A percentile compares a stretch with the other conserved stretches of the same genome.
These are phyloP conservation scores for Cordyceps militaris DNA, from an alignment of 2,329 filamentous ascomycete species.

Conservation along the genomic window DNA sequence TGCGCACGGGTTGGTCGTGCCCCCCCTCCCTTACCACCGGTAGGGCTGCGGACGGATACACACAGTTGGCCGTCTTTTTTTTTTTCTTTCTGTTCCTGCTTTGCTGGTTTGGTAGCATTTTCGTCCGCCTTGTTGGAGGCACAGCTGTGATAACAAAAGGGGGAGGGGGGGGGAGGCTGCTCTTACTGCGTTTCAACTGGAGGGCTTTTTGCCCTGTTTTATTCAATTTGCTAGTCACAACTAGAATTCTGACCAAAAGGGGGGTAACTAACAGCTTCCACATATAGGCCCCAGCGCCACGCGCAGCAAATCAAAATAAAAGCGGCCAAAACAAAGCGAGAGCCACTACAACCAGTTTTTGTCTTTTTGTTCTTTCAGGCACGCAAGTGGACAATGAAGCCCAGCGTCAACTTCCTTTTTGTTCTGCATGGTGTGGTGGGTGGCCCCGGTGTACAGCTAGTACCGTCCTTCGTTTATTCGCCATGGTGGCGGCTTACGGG, in stretches of 20 bases:
- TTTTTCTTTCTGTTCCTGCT: too few relatives aligned
- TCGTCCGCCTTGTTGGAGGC: too few relatives aligned
- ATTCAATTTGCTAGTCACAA: too few relatives aligned
- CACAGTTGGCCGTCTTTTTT: too few relatives aligned
- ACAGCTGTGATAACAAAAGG: too few relatives aligned
- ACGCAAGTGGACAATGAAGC: conserved; percentile 1
- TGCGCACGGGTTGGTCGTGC: not conserved
- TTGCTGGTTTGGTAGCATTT: too few relatives aligned
- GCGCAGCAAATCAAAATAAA: not conserved
- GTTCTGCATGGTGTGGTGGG: conserved; percentile 4
- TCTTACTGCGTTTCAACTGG: too few relatives aligned
- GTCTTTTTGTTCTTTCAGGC: not conserved
- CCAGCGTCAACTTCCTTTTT: not conserved
- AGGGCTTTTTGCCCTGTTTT: too few relatives aligned
- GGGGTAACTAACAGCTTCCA: not conserved
- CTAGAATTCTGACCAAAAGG: too few relatives aligned
- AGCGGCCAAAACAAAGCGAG: not conserved
- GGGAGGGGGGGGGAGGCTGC: too few relatives aligned
- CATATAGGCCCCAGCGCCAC: conserved; percentile 4
- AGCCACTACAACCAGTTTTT: not conserved
- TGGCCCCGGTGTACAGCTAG: not conserved
- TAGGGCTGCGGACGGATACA: too few relatives aligned
- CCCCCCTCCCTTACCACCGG: too few relatives aligned
- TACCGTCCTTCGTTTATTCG: conserved; percentile 6
- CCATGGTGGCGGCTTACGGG: conserved; percentile 9